A percentile compares a stretch with the other conserved stretches of the same genome.
Evolutionary conservation across 805 yeast genomes (phyloP).

Genomic region (Kluyveromyces nonfermentans): DNA sequence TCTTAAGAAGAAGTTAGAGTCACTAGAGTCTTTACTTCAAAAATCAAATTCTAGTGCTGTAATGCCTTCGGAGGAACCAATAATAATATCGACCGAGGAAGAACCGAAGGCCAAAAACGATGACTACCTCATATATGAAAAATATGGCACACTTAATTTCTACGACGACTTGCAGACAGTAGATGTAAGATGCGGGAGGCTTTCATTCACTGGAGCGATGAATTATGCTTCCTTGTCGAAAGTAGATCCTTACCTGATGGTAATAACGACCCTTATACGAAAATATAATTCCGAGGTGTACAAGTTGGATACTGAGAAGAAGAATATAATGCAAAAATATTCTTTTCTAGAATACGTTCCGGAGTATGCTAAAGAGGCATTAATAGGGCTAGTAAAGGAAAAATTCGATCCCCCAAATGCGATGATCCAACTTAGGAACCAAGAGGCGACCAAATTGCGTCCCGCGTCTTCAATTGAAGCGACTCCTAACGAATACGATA

Average conservation of each 20-base stretch:
- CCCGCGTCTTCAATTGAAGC: not conserved
- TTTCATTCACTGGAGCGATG: slow-evolving; percentile 28
- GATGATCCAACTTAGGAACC: not conserved
- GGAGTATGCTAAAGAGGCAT: not conserved
- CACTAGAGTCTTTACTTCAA: slow-evolving; percentile 3
- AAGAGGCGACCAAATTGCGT: not conserved
- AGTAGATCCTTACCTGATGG: slow-evolving; percentile 25
- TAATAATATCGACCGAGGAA: not conserved
- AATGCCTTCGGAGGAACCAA: not conserved
- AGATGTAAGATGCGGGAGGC: slow-evolving; percentile 25
- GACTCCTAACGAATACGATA: not conserved
- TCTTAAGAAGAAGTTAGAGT: slow-evolving; percentile 2
- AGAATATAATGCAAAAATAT: slow-evolving; percentile 3
- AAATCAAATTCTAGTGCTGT: not conserved
- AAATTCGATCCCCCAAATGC: slow-evolving; percentile 1
- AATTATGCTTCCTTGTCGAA: slow-evolving; percentile 21
- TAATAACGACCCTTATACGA: slow-evolving; percentile 17
- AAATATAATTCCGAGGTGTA: slow-evolving; percentile 17
- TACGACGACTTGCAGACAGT: slow-evolving; percentile 25
- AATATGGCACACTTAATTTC: slow-evolving; percentile 19
- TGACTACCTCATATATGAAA: not conserved
- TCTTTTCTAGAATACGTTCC: not conserved
- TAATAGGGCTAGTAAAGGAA: slow-evolving; percentile 1
- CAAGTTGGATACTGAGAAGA: slow-evolving; percentile 3
- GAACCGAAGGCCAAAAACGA: not conserved